phyloP scores from a whole-genome alignment of 1,139 yeast genomes.

The Zygosaccharomyces pseudobailii region DNA sequence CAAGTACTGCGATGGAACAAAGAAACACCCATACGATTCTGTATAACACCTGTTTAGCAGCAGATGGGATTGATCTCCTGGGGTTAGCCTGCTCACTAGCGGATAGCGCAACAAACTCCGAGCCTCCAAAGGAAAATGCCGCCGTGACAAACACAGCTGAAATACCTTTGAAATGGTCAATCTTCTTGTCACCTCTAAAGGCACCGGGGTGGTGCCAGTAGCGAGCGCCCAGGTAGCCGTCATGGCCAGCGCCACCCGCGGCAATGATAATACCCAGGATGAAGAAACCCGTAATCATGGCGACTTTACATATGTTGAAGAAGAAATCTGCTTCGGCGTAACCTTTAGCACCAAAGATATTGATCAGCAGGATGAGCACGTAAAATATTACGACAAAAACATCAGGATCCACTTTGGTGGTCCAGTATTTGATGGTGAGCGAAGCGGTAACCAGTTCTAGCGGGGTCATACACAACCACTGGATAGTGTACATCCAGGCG shows the following conservation, averaged over 20 bases:
- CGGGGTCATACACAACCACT: slow-evolving; percentile 76
- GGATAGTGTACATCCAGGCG: slow-evolving; percentile 77
- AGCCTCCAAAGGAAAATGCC: slow-evolving; percentile 83
- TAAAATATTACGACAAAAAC: slow-evolving; percentile 67
- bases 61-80: slow-evolving; percentile 62
- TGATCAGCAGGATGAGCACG: slow-evolving; percentile 50
- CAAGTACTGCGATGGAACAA: slow-evolving; percentile 55
- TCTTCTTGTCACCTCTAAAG: slow-evolving; percentile 30
- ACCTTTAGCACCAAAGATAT: slow-evolving; percentile 66
- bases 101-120: slow-evolving; percentile 79
- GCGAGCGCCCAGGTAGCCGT: slow-evolving; percentile 57
- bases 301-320: slow-evolving; percentile 53
- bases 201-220: slow-evolving; percentile 67
- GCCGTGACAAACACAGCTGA: slow-evolving; percentile 79
- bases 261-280: slow-evolving; percentile 58
- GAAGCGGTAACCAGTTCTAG: slow-evolving; percentile 75
- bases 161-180: slow-evolving; percentile 63
- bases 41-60: slow-evolving; percentile 73
- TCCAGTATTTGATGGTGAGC: slow-evolving; percentile 51
- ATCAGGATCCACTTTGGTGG: slow-evolving; percentile 51
- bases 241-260: slow-evolving; percentile 63
- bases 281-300: slow-evolving; percentile 61
- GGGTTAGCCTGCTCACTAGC: slow-evolving; percentile 89
- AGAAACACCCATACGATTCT: slow-evolving; percentile 62
- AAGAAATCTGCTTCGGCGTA: slow-evolving; percentile 72